Base-by-base conservation (phyloP, 139 green algal species). In the Nannochloris sp. region DNA sequence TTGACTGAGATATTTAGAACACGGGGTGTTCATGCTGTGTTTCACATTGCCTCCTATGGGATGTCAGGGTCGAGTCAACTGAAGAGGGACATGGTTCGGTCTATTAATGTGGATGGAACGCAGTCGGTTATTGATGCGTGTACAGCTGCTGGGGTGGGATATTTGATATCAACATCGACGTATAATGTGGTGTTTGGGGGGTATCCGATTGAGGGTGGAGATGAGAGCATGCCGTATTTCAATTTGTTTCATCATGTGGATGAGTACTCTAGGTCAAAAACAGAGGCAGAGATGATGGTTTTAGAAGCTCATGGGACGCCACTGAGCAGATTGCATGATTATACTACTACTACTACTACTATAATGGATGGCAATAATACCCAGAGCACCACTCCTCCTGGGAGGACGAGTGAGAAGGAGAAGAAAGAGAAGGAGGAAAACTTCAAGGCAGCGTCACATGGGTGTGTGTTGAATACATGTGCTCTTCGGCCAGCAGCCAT, bases 31-130 rank as follows among this genome's bases (percentile, higher is more conserved):
- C 37, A 58, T 21, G 51, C 63, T 21, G 68, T 82, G 1, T 79
- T 81, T 48, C 75, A 82, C 48, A 57, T 78, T n/a, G 75, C 75
- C 4, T 72, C 58, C 7, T 82, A 72, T 36, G 75, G 75, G 48
- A 82, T 82, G 75, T 68, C 48, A 0, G 74, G 74, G n/a, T 10
- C 34, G 0, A 59, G 74, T 67, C 49, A 75, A 31, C 62, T 75
- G 37, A 46, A 64, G 9, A 44, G 3, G 4, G 46, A 8, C 0
- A 21, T 62, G 27, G 61, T 77, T 0, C 37, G 57, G 7, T 24
- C 24, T 4, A 67, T 82, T 5, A 80, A 83, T 21, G 61, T 83
- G n/a, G 36, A 34, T 15, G 74, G 74, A 10, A 81, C 74, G n/a
- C 15, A 21, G 5, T 56, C 71, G 31, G 73, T 81, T 11, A 40